Base-by-base conservation (phyloP, 2,329 filamentous ascomycete genomes). In the Pseudogymnoascus sp. region DNA sequence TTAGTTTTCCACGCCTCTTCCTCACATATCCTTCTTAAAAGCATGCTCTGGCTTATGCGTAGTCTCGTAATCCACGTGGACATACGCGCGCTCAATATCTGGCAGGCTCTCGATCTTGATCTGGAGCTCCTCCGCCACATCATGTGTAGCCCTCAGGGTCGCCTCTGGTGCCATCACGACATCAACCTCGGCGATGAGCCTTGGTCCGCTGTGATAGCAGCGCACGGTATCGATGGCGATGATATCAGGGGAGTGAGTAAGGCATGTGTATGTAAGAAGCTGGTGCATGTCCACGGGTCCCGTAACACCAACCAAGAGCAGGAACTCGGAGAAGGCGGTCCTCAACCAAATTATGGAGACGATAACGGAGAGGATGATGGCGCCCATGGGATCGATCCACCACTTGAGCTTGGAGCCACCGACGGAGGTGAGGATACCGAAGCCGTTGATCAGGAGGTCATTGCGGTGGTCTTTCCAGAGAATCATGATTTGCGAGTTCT, bases 381-480 rank as follows among this genome's bases (percentile, higher is more conserved):
- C 93, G 43, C 94, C 94, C 77, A 89, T 85, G 0, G 94, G 91
- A 75, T 99, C 94, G 66, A 99, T 86, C 90, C 91, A 97, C 93
- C 93, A 97, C 63, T 80, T 78, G 20, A 97, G 79, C 78, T 96
- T 95, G 65, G 86, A 85, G 35, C 94, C 94, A 61, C 91, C 90
- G n/a, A 97, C 87, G 2, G 89, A 93, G 1, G 92, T 97, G 60
- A 97, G 75, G 65, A 97, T 86, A 83, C 89, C 91, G 67, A 96
- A 91, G 60, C 91, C 91, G 73, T 97, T 99, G 81, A 99, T 91
- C 69, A 96, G 80, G n/a, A 99, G 80, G 71, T 99, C 94, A 71
- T 99, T 99, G 64, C 94, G 87, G 76, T 99, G 94, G 71, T 97
- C 93, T 74, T 96, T 90, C 92, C 91, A 97, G 12, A 97, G 78